Percentiles rank a stretch among this genome's conserved stretches.
Conservation (phyloP, 176 grass and related monocot species). For the Chloris gayana region DNA sequence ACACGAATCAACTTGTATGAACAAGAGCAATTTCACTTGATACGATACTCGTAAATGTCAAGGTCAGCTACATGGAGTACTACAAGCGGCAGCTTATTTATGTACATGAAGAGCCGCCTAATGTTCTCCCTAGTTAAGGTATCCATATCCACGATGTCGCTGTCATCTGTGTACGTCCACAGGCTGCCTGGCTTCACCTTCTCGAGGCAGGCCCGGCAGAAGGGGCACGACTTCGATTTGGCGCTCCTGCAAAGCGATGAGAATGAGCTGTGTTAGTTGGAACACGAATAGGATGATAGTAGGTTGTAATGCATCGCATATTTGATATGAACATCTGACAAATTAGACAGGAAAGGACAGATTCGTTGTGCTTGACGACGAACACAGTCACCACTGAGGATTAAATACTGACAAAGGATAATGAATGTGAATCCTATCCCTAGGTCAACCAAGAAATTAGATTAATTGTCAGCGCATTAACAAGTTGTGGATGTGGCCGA, state of each 20-base stretch:
- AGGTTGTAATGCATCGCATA: not conserved
- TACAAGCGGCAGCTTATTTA: slow-evolving; percentile 65
- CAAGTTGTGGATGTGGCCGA: not conserved
- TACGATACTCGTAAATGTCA: slow-evolving; percentile 56
- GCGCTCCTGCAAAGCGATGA: slow-evolving; percentile 44
- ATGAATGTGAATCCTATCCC: not conserved
- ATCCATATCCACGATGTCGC: slow-evolving; percentile 58
- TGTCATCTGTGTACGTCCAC: slow-evolving; percentile 53
- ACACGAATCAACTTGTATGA: not conserved
- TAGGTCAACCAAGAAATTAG: not conserved
- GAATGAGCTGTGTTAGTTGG: not conserved
- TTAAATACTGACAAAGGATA: not conserved
- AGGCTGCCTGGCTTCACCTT: slow-evolving; percentile 51
- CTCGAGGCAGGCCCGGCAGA: slow-evolving; percentile 58
- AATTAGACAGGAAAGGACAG: not conserved
- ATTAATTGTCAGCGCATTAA: not conserved
- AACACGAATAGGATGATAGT: not conserved
- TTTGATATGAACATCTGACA: not conserved
- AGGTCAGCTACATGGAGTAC: slow-evolving; percentile 57
- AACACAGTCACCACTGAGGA: not conserved
- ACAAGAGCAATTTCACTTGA: slow-evolving; percentile 36
- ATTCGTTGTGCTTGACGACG: not conserved
- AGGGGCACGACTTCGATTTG: slow-evolving; percentile 64
- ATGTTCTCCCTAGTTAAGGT: slow-evolving; percentile 56
- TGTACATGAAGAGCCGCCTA: slow-evolving; percentile 62